A percentile compares a stretch with the other conserved stretches of the same genome.
phyloP scores from a whole-genome alignment of 106 monocot species.

The Phalaenopsis equestris region DNA sequence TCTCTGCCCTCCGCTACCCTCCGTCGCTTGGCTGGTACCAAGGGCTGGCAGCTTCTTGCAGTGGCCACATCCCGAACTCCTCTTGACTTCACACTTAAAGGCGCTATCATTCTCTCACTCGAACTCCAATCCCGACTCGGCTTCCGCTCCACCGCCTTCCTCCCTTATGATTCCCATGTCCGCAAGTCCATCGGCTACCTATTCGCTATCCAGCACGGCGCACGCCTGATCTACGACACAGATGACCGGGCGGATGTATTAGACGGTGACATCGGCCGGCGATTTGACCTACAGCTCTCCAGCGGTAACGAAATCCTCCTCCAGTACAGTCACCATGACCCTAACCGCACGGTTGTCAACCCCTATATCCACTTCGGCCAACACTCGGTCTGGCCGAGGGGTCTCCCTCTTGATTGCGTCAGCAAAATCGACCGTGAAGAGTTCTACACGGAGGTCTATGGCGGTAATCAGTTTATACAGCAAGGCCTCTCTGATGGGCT shows the following conservation, averaged over 20 bases:
- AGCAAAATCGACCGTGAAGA: constrained; percentile 67
- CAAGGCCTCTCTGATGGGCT: constrained; percentile 89
- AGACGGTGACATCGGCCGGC: constrained; percentile 38
- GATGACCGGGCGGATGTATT: constrained; percentile 76
- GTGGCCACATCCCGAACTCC: constrained; percentile 67
- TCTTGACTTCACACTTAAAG: constrained; percentile 61
- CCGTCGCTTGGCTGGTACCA: constrained; percentile 36
- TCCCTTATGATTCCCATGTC: constrained; percentile 50
- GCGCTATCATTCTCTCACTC: constrained; percentile 76
- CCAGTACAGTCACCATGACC: constrained; percentile 85
- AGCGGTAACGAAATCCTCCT: constrained; percentile 39
- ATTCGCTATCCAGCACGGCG: constrained; percentile 85
- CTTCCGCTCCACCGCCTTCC: constrained; percentile 46
- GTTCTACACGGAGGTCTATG: constrained; percentile 84
- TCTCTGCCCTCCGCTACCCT: constrained; percentile 22
- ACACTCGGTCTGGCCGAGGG: constrained; percentile 91
- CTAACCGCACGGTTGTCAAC: constrained; percentile 76
- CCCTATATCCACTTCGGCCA: constrained; percentile 95
- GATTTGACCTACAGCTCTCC: constrained; percentile 63
- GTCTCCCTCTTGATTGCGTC: constrained; percentile 70
- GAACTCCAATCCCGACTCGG: constrained; percentile 74
- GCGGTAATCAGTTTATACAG: constrained; percentile 90
- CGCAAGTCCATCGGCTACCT: constrained; percentile 70
- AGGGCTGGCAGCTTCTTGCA: constrained; percentile 80
- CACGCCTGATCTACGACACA: constrained; percentile 72